These are phyloP conservation scores for Teunomyces atbi DNA, from an alignment of 805 yeast genomes.

Conservation along the genomic window DNA sequence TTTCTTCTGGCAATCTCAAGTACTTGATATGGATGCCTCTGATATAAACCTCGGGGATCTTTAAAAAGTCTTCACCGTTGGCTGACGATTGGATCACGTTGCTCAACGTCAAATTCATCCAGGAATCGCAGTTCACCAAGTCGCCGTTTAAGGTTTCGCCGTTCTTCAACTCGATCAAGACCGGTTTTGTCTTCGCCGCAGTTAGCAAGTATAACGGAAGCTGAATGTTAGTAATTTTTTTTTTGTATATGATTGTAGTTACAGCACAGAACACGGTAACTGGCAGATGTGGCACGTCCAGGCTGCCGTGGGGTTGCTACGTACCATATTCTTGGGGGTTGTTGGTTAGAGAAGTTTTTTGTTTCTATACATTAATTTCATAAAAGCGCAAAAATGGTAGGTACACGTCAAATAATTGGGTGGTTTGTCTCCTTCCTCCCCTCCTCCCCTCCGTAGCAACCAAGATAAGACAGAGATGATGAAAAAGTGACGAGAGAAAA, in stretches of 20 bases:
- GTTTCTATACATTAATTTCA: too few species aligned
- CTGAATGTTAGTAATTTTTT: constrained; percentile 35
- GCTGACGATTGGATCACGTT: constrained; percentile 70
- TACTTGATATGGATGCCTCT: constrained; percentile 84
- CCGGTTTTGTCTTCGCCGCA: constrained; percentile 84
- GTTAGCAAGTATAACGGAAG: constrained; percentile 88
- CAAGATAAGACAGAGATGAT: neutral
- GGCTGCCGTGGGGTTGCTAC: too few species aligned
- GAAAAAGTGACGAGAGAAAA: neutral
- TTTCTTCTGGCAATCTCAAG: constrained; percentile 69
- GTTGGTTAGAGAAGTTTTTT: too few species aligned
- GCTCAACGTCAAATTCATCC: constrained; percentile 89
- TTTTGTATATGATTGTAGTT: too few species aligned
- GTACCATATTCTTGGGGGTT: too few species aligned
- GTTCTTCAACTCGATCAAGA: constrained; percentile 84
- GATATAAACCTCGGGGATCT: constrained; percentile 72
- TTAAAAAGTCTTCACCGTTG: constrained; percentile 58
- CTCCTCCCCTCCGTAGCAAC: neutral
- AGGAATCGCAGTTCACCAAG: constrained; percentile 81
- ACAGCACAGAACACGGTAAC: too few species aligned
- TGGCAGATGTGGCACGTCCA: neutral
- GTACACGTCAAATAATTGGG: too few species aligned
- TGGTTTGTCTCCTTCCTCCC: too few species aligned
- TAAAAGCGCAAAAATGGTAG: too few species aligned
- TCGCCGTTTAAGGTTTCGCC: constrained; percentile 89